Percentiles rank a stretch among this genome's conserved stretches.
Evolutionary conservation across 768 basidiomycete species (phyloP).

Genomic region (Termitomyces eurrhizus): DNA sequence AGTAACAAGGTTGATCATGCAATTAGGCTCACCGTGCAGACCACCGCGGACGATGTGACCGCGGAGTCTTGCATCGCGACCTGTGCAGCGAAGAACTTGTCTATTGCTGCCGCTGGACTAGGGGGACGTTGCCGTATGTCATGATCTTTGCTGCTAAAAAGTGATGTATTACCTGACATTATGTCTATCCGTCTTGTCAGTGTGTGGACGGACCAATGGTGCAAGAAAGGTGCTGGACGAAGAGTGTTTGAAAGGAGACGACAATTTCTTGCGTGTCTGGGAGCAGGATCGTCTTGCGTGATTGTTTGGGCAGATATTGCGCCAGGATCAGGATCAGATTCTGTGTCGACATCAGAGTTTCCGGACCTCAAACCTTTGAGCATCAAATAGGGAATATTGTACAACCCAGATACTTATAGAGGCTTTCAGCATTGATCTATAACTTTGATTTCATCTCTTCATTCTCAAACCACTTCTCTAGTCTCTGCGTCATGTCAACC

Average conservation of each 20-base stretch:
- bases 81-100: neutral
- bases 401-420: neutral
- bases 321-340: neutral
- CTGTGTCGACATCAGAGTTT: neutral
- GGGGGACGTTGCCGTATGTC: neutral
- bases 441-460: constrained; percentile 10
- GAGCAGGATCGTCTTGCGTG: neutral
- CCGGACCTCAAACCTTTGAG: neutral
- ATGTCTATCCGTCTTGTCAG: neutral
- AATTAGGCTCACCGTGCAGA: neutral
- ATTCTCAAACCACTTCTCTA: constrained; percentile 29
- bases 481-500: constrained; percentile 40
- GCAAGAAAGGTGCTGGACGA: neutral
- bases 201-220: neutral
- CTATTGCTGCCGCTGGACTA: neutral
- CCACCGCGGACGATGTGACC: neutral
- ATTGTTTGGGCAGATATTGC: neutral
- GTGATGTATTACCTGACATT: neutral
- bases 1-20: neutral
- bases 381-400: neutral
- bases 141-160: neutral
- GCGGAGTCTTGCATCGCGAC: neutral
- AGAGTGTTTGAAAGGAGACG: neutral
- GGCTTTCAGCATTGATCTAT: neutral
- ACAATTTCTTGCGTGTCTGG: neutral